phyloP scores from a whole-genome alignment of 1,139 yeast genomes.

The Hansenula sp. region DNA sequence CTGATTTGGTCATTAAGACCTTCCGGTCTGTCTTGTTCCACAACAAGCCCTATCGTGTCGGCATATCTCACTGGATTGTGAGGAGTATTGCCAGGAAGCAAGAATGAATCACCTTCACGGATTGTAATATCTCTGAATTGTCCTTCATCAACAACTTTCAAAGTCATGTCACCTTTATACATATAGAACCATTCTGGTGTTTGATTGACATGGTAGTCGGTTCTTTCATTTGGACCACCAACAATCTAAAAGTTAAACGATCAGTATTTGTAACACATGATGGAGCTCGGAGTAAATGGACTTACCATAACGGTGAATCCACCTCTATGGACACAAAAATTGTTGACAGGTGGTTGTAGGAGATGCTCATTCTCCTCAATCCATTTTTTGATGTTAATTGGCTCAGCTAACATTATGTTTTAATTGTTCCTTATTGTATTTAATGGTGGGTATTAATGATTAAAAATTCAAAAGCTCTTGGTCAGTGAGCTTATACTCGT shows the following conservation, averaged over 20 bases:
- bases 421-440: background rate
- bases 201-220: slow-evolving; percentile 90
- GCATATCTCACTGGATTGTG: slow-evolving; percentile 89
- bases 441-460: background rate
- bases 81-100: slow-evolving; percentile 81
- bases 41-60: slow-evolving; percentile 84
- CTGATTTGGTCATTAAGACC: slow-evolving; percentile 66
- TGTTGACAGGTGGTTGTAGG: slow-evolving; percentile 89
- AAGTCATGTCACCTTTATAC: slow-evolving; percentile 80
- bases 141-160: slow-evolving; percentile 82
- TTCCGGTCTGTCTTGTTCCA: slow-evolving; percentile 88
- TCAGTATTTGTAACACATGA: background rate
- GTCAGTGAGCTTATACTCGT: background rate
- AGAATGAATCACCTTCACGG: slow-evolving; percentile 81
- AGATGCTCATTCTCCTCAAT: slow-evolving; percentile 69
- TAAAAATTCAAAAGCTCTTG: background rate
- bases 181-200: slow-evolving; percentile 94
- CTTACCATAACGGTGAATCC: slow-evolving; percentile 86
- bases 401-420: slow-evolving; percentile 51
- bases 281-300: background rate
- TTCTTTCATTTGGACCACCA: slow-evolving; percentile 93
- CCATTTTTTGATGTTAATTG: slow-evolving; percentile 81
- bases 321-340: slow-evolving; percentile 83
- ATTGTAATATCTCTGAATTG: slow-evolving; percentile 72
- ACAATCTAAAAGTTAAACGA: slow-evolving; percentile 41